These are phyloP conservation scores for Emergomyces orientalis DNA, from an alignment of 2,329 filamentous ascomycete genomes.

Conservation along the genomic window DNA sequence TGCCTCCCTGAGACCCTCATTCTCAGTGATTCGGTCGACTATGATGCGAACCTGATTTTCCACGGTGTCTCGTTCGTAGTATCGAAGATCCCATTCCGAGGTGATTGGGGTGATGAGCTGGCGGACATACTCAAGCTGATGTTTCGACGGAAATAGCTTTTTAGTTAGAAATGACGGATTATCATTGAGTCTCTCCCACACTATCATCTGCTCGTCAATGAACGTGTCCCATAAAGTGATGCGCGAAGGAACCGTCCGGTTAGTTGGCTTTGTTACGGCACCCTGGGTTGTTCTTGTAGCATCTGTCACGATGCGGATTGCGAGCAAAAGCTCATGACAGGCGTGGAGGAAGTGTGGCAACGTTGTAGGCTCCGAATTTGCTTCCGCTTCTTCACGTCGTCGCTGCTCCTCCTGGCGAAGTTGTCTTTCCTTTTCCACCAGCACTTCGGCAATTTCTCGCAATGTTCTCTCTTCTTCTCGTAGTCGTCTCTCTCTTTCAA, in stretches of 20 bases:
- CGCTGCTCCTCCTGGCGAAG: constrained; percentile 5
- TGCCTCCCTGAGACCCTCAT: constrained; percentile 21
- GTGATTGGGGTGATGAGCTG: constrained; percentile 25
- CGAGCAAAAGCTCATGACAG: constrained; percentile 13
- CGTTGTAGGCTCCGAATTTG: constrained; percentile 8
- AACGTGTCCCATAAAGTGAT: constrained; percentile 12
- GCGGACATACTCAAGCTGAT: constrained; percentile 13
- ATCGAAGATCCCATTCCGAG: constrained; percentile 28
- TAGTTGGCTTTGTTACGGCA: constrained; percentile 13
- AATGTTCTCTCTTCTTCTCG: constrained; percentile 5
- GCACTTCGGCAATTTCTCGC: neutral
- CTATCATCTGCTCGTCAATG: neutral
- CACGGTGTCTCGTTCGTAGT: constrained; percentile 29
- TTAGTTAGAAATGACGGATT: constrained; percentile 9
- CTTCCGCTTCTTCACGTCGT: constrained; percentile 8
- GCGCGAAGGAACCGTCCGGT: constrained; percentile 10
- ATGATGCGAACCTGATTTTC: constrained; percentile 31
- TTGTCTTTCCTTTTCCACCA: neutral
- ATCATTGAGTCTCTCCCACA: constrained; percentile 11
- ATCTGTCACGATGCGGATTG: constrained; percentile 13
- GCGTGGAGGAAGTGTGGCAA: constrained; percentile 5
- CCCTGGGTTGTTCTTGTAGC: constrained; percentile 14
- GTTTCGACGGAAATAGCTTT: constrained; percentile 11
- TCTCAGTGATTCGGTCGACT: constrained; percentile 21
- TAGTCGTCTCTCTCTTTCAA: constrained; percentile 5